A percentile compares a stretch with the other conserved stretches of the same genome.
Evolutionary conservation across 768 basidiomycete species (phyloP).

Genomic region (Tephrocybe sp.): DNA sequence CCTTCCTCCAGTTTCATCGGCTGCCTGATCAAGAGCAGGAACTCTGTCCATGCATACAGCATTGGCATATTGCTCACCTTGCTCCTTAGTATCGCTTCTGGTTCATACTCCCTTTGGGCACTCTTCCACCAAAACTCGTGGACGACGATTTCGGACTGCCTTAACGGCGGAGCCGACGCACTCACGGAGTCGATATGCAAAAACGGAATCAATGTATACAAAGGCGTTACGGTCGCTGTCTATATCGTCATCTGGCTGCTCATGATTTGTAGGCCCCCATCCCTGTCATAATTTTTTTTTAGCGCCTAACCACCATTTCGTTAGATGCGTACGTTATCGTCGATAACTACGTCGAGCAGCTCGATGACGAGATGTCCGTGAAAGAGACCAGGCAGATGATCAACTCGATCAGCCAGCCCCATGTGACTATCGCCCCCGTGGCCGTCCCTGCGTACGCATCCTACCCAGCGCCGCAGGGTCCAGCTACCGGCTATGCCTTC

Average conservation of each 20-base stretch:
- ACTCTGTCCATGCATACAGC: slow-evolving; percentile 45
- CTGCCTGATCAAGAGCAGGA: slow-evolving; percentile 37
- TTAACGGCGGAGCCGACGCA: slow-evolving; percentile 29
- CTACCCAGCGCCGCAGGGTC: slow-evolving; percentile 9
- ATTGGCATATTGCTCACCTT: slow-evolving; percentile 45
- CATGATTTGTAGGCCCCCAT: slow-evolving; percentile 47
- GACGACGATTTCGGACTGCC: slow-evolving; percentile 37
- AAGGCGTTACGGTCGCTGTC: slow-evolving; percentile 41
- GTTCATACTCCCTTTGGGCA: slow-evolving; percentile 48
- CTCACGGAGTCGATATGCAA: slow-evolving; percentile 39
- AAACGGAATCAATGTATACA: slow-evolving; percentile 39
- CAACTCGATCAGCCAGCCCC: slow-evolving; percentile 20
- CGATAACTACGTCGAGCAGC: slow-evolving; percentile 51
- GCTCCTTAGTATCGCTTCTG: slow-evolving; percentile 44
- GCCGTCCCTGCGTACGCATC: slow-evolving; percentile 22
- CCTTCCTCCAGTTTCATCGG: slow-evolving; percentile 39
- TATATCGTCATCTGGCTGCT: slow-evolving; percentile 54
- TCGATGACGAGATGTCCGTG: slow-evolving; percentile 46
- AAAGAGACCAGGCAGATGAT: slow-evolving; percentile 24
- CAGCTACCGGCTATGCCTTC: slow-evolving; percentile 16
- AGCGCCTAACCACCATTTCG: neutral
- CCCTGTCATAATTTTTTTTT: neutral
- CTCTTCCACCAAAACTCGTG: slow-evolving; percentile 43
- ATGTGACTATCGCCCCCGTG: slow-evolving; percentile 20
- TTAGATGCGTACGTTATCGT: slow-evolving; percentile 55